Base-by-base conservation (phyloP, 2,329 filamentous ascomycete species). In the Onygenales sp. region DNA sequence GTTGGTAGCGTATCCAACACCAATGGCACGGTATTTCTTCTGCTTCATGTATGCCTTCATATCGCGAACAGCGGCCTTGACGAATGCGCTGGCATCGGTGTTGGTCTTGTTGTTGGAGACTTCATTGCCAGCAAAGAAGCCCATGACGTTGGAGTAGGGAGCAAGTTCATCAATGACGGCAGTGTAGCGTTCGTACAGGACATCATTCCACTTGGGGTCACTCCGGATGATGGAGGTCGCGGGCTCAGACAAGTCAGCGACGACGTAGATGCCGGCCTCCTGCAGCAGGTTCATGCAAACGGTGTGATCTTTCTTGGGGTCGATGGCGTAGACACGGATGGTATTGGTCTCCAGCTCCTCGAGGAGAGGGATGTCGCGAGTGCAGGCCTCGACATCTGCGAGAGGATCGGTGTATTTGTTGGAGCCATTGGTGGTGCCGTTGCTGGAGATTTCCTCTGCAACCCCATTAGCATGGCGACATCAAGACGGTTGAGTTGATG, bases 91-190 rank as follows among this genome's bases (percentile, higher is more conserved):
- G 49, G 92, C 88, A 57, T 81, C 75, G 49, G 92, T 97, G 81
- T 95, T 96, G 80, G 85, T 91, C 62, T 79, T 78, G 64, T 84
- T 81, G 78, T 96, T 95, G 63, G 89, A 86, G 57, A 98, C 93
- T 76, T 98, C 93, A 74, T 98, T 98, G 69, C 93, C 93, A 62
- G 91, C 92, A 70, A 98, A 97, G 85, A 97, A 98, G 64, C 93
- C 93, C 59, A 98, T 84, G 50, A 88, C 85, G 75, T 98, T 98
- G 72, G 82, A 80, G 79, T 95, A 97, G 68, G 87, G 78, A 62
- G 80, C 77, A 64, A 98, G 77, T 58, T 81, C 78, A 67, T 97
- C 91, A 56, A 98, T 76, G 56, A 98, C 93, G 34, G 74, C 74
- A 54, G 84, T 87, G 79, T 97, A 98, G 59, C 89, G 88, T 37